phyloP scores from a whole-genome alignment of 805 yeast species.

The Grigorovia humatica region DNA sequence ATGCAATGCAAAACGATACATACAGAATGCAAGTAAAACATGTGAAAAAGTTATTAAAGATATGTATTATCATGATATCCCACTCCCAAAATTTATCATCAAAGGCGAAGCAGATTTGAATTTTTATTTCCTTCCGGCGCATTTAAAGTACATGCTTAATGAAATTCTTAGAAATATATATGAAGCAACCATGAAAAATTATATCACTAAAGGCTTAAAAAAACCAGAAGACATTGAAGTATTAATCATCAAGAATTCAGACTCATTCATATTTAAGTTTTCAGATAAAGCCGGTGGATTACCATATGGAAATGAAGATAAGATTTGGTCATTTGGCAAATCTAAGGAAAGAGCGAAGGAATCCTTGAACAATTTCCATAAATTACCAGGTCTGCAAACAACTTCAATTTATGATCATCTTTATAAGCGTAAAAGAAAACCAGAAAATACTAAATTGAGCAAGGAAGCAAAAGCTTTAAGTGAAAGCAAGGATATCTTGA shows the following conservation, averaged over 20 bases:
- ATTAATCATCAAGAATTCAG: constrained; percentile 55
- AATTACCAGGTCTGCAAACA: constrained; percentile 51
- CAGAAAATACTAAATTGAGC: constrained; percentile 4
- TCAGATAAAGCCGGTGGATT: constrained; percentile 92
- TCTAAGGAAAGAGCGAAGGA: constrained; percentile 47
- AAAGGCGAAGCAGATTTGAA: constrained; percentile 58
- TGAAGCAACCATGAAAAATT: constrained; percentile 62
- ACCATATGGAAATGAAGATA: constrained; percentile 34
- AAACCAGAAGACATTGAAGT: constrained; percentile 69
- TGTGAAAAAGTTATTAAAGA: constrained; percentile 43
- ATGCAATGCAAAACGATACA: constrained; percentile 62
- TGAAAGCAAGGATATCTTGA: neutral
- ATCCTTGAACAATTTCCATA: constrained; percentile 57
- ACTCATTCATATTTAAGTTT: constrained; percentile 62
- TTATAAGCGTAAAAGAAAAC: neutral
- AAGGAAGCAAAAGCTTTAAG: neutral
- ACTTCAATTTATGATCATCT: constrained; percentile 25
- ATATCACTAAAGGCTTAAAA: constrained; percentile 27
- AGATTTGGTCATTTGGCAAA: constrained; percentile 84
- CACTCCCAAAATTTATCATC: constrained; percentile 65
- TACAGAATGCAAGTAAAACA: constrained; percentile 43
- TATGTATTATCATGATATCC: constrained; percentile 40
- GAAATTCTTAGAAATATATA: constrained; percentile 79
- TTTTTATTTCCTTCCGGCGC: constrained; percentile 80
- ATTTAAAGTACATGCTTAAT: constrained; percentile 75